These are phyloP conservation scores for Ophiocordyceps sinensis DNA, from an alignment of 2,329 filamentous ascomycete genomes.

Conservation along the genomic window DNA sequence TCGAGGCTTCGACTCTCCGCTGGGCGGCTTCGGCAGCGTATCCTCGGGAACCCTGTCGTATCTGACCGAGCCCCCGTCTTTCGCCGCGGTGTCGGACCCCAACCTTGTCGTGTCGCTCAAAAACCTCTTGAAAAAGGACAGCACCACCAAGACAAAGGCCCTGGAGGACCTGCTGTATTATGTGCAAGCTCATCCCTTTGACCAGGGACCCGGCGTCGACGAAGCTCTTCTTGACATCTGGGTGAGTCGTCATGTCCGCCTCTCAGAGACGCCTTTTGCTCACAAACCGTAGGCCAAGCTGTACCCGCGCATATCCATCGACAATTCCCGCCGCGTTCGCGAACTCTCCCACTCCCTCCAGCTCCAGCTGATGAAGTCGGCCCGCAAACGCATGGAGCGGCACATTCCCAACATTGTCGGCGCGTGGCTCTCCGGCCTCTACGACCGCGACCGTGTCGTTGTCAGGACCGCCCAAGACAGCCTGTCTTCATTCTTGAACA, in stretches of 20 bases:
- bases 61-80: conserved; percentile 70
- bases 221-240: conserved; percentile 78
- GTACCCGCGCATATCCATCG: conserved; percentile 82
- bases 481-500: conserved; percentile 59
- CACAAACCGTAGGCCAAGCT: conserved; percentile 49
- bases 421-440: conserved; percentile 81
- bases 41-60: conserved; percentile 54
- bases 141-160: conserved; percentile 79
- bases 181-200: conserved; percentile 38
- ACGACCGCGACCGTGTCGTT: conserved; percentile 70
- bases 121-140: conserved; percentile 84
- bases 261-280: background rate
- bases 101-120: conserved; percentile 84
- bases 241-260: conserved; percentile 32
- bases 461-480: conserved; percentile 65
- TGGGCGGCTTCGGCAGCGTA: conserved; percentile 19
- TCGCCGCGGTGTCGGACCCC: conserved; percentile 61
- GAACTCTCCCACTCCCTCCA: conserved; percentile 73
- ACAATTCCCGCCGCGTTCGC: conserved; percentile 74
- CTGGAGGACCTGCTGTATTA: conserved; percentile 68
- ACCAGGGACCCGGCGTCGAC: conserved; percentile 49
- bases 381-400: conserved; percentile 71
- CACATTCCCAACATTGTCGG: conserved; percentile 65
- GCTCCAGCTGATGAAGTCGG: conserved; percentile 41
- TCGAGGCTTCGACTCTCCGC: background rate